Evolutionary conservation across 805 yeast genomes (phyloP).

Genomic region (Saturnispora gosingensis): DNA sequence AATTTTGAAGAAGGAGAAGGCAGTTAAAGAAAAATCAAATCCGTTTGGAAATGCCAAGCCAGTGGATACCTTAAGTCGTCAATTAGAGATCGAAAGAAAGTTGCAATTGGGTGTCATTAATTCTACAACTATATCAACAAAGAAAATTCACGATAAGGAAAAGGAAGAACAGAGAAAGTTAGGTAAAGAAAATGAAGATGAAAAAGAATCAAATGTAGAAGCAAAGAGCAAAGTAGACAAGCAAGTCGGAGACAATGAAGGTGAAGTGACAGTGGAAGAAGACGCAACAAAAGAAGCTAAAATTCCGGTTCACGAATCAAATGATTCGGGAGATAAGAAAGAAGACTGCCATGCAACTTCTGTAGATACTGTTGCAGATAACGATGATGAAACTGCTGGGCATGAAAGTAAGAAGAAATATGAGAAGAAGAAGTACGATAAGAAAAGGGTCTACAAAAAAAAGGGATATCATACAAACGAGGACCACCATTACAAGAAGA

Average conservation of each 20-base stretch:
- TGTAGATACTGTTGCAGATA: not conserved
- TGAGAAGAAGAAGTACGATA: not conserved
- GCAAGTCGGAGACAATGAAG: slow-evolving; percentile 11
- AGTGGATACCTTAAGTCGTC: slow-evolving; percentile 62
- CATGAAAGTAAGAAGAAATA: not conserved
- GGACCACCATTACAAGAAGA: not conserved
- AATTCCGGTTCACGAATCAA: not conserved
- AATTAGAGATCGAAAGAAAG: slow-evolving; percentile 50
- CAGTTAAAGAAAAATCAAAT: slow-evolving; percentile 27
- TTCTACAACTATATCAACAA: slow-evolving; percentile 32
- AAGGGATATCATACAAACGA: not conserved
- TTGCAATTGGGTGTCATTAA: slow-evolving; percentile 34
- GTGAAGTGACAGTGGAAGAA: slow-evolving; percentile 11
- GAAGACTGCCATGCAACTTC: not conserved
- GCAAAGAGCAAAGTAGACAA: not conserved
- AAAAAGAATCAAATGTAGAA: not conserved
- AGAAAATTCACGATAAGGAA: slow-evolving; percentile 8
- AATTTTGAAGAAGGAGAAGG: not conserved
- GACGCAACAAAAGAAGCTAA: not conserved
- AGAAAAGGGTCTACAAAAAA: not conserved
- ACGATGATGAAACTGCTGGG: not conserved
- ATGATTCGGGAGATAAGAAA: not conserved
- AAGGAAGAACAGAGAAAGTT: not conserved
- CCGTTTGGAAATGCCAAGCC: slow-evolving; percentile 87
- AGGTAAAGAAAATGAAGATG: not conserved